Evolutionary conservation across 768 basidiomycete genomes (phyloP), one percentile per base, ranked within the genome.

Genomic region (Hebeloma cylindrosporum): DNA sequence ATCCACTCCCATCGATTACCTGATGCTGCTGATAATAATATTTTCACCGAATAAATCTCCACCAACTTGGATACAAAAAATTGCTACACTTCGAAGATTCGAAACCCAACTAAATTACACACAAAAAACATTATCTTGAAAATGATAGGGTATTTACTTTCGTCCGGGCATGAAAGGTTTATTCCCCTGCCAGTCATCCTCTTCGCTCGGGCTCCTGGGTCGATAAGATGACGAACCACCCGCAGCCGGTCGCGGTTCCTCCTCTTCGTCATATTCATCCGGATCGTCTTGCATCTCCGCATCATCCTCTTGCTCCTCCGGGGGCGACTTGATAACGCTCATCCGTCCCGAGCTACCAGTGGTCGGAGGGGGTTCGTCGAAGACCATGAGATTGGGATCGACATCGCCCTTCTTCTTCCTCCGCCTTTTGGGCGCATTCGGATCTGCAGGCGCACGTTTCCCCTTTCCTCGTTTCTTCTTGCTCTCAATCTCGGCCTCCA

Each of bases 401-500:
- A 64, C 70, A 33, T 57, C 67, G 4, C 60, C 66, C 47, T 60
- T 75, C 68, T 74, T 78, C 59, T 73, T 80, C 45, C 76, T 68
- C 40, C 75, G 72, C 55, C 68, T 73, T 60, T 75, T 79, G 7
- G 70, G 70, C 26, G 71, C 66, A 4, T 72, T 58, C 9, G 64
- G 57, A 26, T 57, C 59, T 14, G 62, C 59, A 2, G 65, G 55
- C 3, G 70, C 54, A 4, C 69, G 71, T 29, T 74, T 84, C 16
- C 74, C 73, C 52, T 80, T 80, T 8, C 65, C 75, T 58, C 71
- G 72, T 62, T 79, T 84, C 65, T 82, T 83, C 61, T 80, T 79
- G 28, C 66, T 66, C 38, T 80, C 78, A 16, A 65, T 72, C 56
- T 85, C 85, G 10, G 73, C 72, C 35, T 85, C 84, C 11, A 89